Evolutionary conservation across 73 alveolate species (phyloP).

Genomic region (Breviolum minutum): DNA sequence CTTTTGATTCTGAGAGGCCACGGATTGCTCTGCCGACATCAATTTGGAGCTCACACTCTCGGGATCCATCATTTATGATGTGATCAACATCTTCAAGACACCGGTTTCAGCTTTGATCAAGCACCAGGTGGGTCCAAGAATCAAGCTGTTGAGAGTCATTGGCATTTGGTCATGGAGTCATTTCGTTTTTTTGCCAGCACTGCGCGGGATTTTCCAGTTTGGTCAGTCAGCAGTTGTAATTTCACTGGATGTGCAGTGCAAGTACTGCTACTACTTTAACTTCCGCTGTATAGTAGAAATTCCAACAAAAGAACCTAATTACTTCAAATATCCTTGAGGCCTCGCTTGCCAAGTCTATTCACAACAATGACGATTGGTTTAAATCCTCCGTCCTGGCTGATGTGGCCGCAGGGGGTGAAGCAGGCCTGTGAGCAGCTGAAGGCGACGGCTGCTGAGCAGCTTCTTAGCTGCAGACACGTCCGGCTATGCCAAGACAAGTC

Average conservation of each 20-base stretch:
- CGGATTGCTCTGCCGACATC: slow-evolving; percentile 43
- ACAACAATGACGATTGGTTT: too few relatives aligned
- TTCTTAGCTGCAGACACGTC: background rate
- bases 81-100: slow-evolving; percentile 35
- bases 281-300: too few relatives aligned
- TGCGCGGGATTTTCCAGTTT: background rate
- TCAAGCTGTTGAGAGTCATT: background rate
- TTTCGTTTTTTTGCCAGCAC: background rate
- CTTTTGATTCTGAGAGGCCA: background rate
- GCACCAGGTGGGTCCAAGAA: slow-evolving; percentile 38
- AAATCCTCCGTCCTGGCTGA: background rate
- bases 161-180: background rate
- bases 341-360: too few relatives aligned
- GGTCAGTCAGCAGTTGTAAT: too few relatives aligned
- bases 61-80: slow-evolving; percentile 46
- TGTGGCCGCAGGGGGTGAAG: background rate
- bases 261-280: too few relatives aligned
- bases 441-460: slow-evolving; percentile 41
- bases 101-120: slow-evolving; percentile 31
- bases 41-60: slow-evolving; percentile 22
- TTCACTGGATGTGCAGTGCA: too few relatives aligned
- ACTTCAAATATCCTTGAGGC: too few relatives aligned
- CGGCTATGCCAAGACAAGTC: background rate
- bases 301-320: too few relatives aligned
- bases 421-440: slow-evolving; percentile 84